A percentile compares a stretch with the other conserved stretches of the same genome.
These are phyloP conservation scores for Salvia miltiorrhiza DNA, from an alignment of 257 asterid genomes.

Conservation along the genomic window DNA sequence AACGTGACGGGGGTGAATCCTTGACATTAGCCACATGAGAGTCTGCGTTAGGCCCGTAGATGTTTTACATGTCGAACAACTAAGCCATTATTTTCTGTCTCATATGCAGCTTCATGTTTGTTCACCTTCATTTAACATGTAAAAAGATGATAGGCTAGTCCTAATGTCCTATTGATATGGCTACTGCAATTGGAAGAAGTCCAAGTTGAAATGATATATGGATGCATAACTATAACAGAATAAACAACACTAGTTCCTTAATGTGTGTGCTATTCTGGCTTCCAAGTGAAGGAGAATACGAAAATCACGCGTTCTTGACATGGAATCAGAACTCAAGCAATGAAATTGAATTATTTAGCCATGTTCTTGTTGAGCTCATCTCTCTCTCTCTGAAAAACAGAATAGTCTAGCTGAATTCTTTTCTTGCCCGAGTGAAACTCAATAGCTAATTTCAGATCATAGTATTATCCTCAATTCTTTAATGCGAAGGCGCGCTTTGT, in stretches of 20 bases:
- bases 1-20: too few species aligned
- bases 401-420: neutral
- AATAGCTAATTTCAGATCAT: neutral
- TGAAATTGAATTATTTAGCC: neutral
- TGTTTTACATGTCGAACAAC: neutral
- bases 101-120: neutral
- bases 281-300: neutral
- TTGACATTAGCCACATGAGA: neutral
- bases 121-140: neutral
- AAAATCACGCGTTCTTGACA: neutral
- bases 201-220: neutral
- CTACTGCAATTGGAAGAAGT: neutral
- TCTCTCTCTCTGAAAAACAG: neutral
- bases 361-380: constrained; percentile 9
- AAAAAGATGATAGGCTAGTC: too few species aligned
- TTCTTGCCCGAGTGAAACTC: neutral
- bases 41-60: neutral
- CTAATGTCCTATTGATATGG: neutral
- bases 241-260: neutral
- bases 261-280: neutral
- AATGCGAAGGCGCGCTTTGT: neutral
- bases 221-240: neutral
- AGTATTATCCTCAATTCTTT: neutral
- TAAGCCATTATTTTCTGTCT: neutral
- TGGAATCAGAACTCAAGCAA: neutral